Conservation (phyloP, 352 stramenopile genomes). For the Globisporangium irregulare region DNA sequence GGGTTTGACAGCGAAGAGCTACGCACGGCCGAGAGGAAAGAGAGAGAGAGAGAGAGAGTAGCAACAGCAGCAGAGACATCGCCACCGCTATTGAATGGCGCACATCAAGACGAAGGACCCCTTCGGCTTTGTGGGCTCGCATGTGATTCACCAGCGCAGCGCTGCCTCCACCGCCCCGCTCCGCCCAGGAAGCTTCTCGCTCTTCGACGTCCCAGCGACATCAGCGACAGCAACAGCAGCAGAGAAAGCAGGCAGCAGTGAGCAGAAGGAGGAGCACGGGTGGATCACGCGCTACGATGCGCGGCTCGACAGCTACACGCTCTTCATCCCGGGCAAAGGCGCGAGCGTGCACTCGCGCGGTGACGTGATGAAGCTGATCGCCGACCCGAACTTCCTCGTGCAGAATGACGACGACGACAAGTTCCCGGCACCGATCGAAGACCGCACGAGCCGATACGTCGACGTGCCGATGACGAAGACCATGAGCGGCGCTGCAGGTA, state of each 20-base stretch:
- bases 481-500: neutral
- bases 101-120: constrained; percentile 49
- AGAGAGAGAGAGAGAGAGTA: neutral
- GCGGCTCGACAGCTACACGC: constrained; percentile 55
- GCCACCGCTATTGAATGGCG: constrained; percentile 10
- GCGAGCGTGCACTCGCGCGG: constrained; percentile 32
- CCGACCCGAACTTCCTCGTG: constrained; percentile 50
- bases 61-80: neutral
- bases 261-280: constrained; percentile 35
- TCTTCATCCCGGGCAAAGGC: constrained; percentile 51
- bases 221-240: constrained; percentile 4
- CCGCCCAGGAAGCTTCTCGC: neutral
- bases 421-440: constrained; percentile 48
- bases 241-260: neutral
- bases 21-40: neutral
- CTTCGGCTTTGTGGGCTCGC: constrained; percentile 60
- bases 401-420: constrained; percentile 40
- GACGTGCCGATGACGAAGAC: constrained; percentile 31
- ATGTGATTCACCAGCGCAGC: constrained; percentile 36
- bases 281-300: constrained; percentile 76
- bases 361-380: constrained; percentile 66
- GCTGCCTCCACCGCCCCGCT: too few species aligned
- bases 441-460: constrained; percentile 52
- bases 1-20: too few species aligned
- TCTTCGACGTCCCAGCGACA: neutral